Percentiles rank a stretch among this genome's conserved stretches.
These are phyloP conservation scores for Boletus tomentosulus DNA, from an alignment of 768 basidiomycete species.

Conservation along the genomic window DNA sequence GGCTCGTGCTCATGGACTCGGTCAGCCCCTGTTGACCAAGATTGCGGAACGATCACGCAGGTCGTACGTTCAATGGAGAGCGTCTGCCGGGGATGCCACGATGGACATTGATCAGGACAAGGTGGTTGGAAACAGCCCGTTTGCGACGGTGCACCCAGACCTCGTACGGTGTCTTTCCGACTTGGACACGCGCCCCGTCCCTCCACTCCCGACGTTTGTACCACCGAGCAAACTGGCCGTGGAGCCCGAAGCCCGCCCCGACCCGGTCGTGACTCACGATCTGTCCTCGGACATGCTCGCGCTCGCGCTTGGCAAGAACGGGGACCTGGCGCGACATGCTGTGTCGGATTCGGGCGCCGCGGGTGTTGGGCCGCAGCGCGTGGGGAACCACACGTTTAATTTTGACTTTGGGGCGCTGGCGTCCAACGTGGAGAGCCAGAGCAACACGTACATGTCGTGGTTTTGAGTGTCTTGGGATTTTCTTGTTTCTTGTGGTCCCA, in stretches of 20 bases:
- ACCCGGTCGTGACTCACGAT: conserved; percentile 21
- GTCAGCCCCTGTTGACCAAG: conserved; percentile 54
- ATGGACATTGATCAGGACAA: conserved; percentile 27
- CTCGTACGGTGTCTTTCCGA: conserved; percentile 24
- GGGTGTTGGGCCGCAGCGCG: conserved; percentile 33
- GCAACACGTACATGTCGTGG: conserved; percentile 62
- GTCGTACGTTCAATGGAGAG: conserved; percentile 40
- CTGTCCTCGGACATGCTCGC: conserved; percentile 32
- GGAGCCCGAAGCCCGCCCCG: conserved; percentile 20
- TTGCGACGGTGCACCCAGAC: conserved; percentile 22
- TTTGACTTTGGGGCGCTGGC: conserved; percentile 60
- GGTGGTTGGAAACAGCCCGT: conserved; percentile 8
- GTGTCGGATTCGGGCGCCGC: conserved; percentile 17
- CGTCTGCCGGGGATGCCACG: conserved; percentile 11
- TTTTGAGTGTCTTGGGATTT: conserved; percentile 38
- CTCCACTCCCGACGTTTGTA: conserved; percentile 22
- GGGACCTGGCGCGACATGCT: conserved; percentile 20
- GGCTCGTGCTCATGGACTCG: conserved; percentile 7
- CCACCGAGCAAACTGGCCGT: conserved; percentile 12
- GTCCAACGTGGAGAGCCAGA: conserved; percentile 52
- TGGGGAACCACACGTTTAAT: conserved; percentile 54
- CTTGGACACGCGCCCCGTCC: conserved; percentile 17
- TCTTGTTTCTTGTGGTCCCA: background rate
- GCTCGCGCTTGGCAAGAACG: conserved; percentile 28
- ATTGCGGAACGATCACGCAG: conserved; percentile 49